Percentiles rank a stretch among this genome's conserved stretches.
Conservation (phyloP, 2,329 filamentous ascomycete species). For the Venturia oleaginea region DNA sequence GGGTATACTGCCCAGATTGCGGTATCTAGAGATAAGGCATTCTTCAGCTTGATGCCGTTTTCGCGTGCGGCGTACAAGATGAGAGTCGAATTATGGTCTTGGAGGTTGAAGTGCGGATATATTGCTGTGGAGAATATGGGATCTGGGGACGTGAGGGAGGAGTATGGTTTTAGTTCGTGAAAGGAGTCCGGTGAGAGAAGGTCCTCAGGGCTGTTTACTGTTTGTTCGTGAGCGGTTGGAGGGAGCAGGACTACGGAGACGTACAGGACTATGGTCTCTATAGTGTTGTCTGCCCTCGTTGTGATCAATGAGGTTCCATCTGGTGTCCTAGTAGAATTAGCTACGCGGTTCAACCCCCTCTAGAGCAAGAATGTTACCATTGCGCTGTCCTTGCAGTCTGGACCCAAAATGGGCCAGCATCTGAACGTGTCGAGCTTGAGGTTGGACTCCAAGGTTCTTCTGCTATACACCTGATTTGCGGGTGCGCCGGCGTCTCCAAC, state of each 20-base stretch:
- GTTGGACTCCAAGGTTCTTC: background rate
- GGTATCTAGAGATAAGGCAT: conserved; percentile 39
- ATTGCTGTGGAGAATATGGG: conserved; percentile 45
- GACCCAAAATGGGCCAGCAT: background rate
- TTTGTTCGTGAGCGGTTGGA: conserved; percentile 14
- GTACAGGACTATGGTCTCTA: conserved; percentile 47
- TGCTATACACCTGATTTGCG: background rate
- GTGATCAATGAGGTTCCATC: conserved; percentile 52
- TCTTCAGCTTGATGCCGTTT: conserved; percentile 48
- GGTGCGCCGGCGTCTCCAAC: background rate
- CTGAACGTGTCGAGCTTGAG: background rate
- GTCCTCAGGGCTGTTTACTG: background rate
- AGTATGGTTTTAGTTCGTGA: conserved; percentile 40
- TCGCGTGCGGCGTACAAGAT: conserved; percentile 45
- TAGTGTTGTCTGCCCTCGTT: conserved; percentile 40
- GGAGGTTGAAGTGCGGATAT: conserved; percentile 46
- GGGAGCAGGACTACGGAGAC: conserved; percentile 19
- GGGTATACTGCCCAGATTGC: conserved; percentile 43
- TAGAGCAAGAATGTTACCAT: background rate
- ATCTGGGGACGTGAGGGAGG: conserved; percentile 36
- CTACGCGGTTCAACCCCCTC: background rate
- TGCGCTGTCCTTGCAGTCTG: conserved; percentile 5
- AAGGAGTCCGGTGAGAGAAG: conserved; percentile 37
- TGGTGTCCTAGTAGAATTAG: conserved; percentile 31
- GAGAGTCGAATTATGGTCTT: conserved; percentile 40